phyloP scores from a whole-genome alignment of 2,329 filamentous ascomycete species.

The Venturia asperata region DNA sequence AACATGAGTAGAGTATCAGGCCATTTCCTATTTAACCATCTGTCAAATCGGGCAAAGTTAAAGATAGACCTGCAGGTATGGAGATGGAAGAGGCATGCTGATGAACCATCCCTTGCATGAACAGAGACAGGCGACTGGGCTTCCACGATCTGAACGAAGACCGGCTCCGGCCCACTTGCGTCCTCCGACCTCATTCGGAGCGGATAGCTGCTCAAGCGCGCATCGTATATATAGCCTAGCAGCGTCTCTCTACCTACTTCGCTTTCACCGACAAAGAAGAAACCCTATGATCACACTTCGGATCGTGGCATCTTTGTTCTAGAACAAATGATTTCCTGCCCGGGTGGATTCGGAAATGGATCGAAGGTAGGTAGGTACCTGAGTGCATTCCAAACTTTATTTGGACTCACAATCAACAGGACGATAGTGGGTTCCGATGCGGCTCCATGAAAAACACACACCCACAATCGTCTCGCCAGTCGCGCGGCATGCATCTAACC shows the following conservation, averaged over 20 bases:
- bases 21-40: background rate
- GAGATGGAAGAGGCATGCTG: background rate
- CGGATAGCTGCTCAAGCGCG: conserved; percentile 1
- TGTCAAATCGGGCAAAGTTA: background rate
- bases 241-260: background rate
- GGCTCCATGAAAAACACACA: background rate
- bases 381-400: background rate
- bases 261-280: background rate
- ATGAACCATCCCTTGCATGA: background rate
- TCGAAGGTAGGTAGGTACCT: background rate
- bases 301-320: background rate
- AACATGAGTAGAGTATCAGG: background rate
- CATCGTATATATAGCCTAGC: background rate
- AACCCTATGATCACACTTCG: background rate
- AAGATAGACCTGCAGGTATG: background rate
- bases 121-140: background rate
- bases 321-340: background rate
- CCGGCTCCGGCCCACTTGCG: background rate
- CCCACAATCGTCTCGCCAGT: background rate
- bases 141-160: background rate
- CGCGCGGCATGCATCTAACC: background rate
- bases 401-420: background rate
- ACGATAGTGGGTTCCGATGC: background rate
- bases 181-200: background rate
- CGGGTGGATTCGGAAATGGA: background rate